Evolutionary conservation across 805 yeast genomes (phyloP).

Genomic region (Metschnikowia proteae): DNA sequence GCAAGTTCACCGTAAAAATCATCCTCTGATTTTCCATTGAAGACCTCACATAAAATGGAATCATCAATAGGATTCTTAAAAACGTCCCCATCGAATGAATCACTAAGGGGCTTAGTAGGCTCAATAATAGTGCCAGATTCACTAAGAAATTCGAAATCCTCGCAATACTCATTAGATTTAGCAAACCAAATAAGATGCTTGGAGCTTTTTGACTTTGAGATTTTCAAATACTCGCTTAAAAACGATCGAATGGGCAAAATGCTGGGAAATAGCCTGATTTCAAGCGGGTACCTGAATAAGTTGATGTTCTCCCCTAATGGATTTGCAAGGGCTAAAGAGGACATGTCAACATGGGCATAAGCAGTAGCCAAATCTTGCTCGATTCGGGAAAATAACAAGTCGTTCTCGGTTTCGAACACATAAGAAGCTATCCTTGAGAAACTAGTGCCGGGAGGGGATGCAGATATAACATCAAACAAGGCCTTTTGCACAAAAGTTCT

Average conservation of each 20-base stretch:
- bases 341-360: slow-evolving; percentile 10
- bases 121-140: not conserved
- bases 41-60: not conserved
- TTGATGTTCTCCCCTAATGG: slow-evolving; percentile 43
- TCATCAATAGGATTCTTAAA: not conserved
- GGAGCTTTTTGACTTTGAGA: not conserved
- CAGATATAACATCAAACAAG: not conserved
- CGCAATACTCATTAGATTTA: not conserved
- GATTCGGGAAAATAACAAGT: slow-evolving; percentile 25
- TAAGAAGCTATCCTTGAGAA: slow-evolving; percentile 13
- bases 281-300: slow-evolving; percentile 17
- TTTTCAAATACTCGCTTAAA: slow-evolving; percentile 5
- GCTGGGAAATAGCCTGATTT: slow-evolving; percentile 2
- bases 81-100: not conserved
- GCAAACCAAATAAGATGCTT: not conserved
- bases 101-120: not conserved
- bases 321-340: slow-evolving; percentile 43
- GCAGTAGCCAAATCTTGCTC: slow-evolving; percentile 16
- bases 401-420: slow-evolving; percentile 2
- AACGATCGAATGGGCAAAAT: slow-evolving; percentile 18
- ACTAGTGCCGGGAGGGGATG: slow-evolving; percentile 9
- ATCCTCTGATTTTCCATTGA: slow-evolving; percentile 4
- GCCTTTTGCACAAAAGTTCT: slow-evolving; percentile 9
- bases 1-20: not conserved
- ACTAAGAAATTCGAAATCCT: slow-evolving; percentile 1